Evolutionary conservation across 2,329 filamentous ascomycete species (phyloP), one percentile per base, ranked within the genome.

Genomic region (Aspergillus udagawae): DNA sequence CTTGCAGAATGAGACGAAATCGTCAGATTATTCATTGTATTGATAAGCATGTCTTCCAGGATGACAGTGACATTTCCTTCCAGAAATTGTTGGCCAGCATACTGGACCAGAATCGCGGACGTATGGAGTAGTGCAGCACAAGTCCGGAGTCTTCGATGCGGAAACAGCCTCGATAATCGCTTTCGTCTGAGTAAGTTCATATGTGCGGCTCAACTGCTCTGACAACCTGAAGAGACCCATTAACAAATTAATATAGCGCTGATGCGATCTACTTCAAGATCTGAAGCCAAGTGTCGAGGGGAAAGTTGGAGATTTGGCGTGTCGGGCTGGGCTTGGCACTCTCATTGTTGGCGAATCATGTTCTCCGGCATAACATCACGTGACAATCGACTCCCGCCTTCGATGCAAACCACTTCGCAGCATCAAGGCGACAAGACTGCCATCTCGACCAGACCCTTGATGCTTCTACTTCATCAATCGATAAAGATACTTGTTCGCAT

Each of bases 331-430:
- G 59, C 65, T 69, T 69, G 67, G 68, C 68, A 32, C 38, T 49
- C 48, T 51, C 52, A 35, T 38, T 14, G 42, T 35, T 53, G 57
- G 52, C 67, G 63, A 70, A 71, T 70, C 63, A 69, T 58, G 62
- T 60, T 57, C 55, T 58, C 60, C 45, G 58, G 61, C 56, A 57
- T 51, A 35, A 60, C 49, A 42, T 65, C 71, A 73, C 69, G 67
- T 74, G 71, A 72, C 42, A 27, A 20, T 54, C 61, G 59, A 72
- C 70, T 72, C 68, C 70, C 70, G 73, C 71, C 70, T 70, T 74
- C 65, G 70, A 73, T 70, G 71, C 73, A 74, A 75, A 73, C 70
- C 70, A 67, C 67, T 67, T 69, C 63, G 58, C 60, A 63, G 63
- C 64, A 60, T 62, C 64, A 61, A 54, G 57, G 51, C 54, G 62